Conservation (phyloP, 23 red algal genomes). For the Pyropia haitanensis region DNA sequence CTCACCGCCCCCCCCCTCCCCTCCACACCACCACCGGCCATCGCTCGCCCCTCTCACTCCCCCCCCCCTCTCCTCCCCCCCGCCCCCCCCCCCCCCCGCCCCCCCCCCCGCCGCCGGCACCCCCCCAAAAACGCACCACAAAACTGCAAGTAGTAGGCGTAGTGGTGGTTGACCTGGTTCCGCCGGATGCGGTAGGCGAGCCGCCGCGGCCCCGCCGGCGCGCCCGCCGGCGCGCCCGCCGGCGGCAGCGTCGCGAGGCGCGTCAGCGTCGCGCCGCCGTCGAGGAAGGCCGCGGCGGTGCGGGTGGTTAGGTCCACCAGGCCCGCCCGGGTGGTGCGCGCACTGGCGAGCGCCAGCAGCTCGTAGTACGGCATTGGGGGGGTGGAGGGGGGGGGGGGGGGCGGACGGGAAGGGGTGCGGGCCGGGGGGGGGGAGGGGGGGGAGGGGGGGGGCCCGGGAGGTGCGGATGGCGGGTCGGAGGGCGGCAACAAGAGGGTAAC, state of each 20-base stretch:
- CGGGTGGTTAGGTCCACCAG: conserved; percentile 31
- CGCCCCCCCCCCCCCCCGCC: too few species aligned
- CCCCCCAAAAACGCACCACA: conserved; percentile 1
- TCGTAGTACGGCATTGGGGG: conserved; percentile 58
- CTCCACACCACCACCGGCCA: too few species aligned
- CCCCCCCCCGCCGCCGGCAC: too few species aligned
- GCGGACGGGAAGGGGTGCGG: not conserved
- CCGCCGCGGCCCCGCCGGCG: conserved; percentile 19
- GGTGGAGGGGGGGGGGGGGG: not conserved
- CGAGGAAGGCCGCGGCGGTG: conserved; percentile 37
- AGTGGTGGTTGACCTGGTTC: conserved; percentile 43
- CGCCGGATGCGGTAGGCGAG: conserved; percentile 54
- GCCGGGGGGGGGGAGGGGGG: too few species aligned
- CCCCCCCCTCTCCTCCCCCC: too few species aligned
- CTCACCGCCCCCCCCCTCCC: too few species aligned
- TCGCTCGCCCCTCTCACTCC: too few species aligned
- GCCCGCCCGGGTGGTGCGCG: conserved; percentile 16
- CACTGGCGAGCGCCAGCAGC: conserved; percentile 39
- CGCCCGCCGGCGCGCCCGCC: conserved; percentile 4
- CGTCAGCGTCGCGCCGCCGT: conserved; percentile 32
- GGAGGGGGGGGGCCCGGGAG: too few species aligned
- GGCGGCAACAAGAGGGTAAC: too few species aligned
- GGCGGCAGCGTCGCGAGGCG: conserved; percentile 29
- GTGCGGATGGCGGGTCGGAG: too few species aligned
- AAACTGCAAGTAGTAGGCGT: conserved; percentile 34